Conservation (phyloP, 2,329 filamentous ascomycete species). For the Fusarium xyrophilum region DNA sequence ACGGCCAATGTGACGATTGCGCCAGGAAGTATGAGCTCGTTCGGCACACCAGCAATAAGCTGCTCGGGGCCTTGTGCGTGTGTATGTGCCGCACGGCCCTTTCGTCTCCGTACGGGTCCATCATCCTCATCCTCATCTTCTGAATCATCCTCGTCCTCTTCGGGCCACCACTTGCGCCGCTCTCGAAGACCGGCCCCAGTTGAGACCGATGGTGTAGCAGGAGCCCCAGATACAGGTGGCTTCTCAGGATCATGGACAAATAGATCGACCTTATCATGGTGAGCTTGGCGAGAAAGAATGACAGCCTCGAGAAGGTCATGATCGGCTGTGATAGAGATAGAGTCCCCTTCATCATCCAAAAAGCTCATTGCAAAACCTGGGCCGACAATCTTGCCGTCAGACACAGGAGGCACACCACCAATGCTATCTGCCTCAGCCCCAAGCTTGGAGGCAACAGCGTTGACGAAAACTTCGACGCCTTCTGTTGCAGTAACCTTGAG, state of each 20-base stretch:
- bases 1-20: conserved; percentile 95
- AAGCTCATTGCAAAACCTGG: conserved; percentile 93
- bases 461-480: conserved; percentile 80
- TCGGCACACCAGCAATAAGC: conserved; percentile 88
- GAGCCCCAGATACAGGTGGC: conserved; percentile 71
- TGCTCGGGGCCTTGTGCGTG: conserved; percentile 70
- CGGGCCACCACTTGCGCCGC: conserved; percentile 65
- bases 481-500: conserved; percentile 83
- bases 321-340: conserved; percentile 95
- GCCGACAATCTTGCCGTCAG: conserved; percentile 78
- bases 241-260: conserved; percentile 95
- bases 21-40: conserved; percentile 90
- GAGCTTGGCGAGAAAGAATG: conserved; percentile 76
- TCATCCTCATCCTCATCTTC: conserved; percentile 62
- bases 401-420: conserved; percentile 78
- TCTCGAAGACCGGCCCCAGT: conserved; percentile 57
- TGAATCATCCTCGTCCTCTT: conserved; percentile 60
- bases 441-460: conserved; percentile 81
- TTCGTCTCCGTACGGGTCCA: conserved; percentile 55
- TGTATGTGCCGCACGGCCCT: conserved; percentile 50
- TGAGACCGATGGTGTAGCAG: conserved; percentile 57
- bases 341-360: conserved; percentile 94
- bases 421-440: conserved; percentile 82
- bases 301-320: conserved; percentile 92
- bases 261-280: conserved; percentile 91